Evolutionary conservation across 139 green algal species (phyloP).

Genomic region (Tetradesmus lagerheimii): DNA sequence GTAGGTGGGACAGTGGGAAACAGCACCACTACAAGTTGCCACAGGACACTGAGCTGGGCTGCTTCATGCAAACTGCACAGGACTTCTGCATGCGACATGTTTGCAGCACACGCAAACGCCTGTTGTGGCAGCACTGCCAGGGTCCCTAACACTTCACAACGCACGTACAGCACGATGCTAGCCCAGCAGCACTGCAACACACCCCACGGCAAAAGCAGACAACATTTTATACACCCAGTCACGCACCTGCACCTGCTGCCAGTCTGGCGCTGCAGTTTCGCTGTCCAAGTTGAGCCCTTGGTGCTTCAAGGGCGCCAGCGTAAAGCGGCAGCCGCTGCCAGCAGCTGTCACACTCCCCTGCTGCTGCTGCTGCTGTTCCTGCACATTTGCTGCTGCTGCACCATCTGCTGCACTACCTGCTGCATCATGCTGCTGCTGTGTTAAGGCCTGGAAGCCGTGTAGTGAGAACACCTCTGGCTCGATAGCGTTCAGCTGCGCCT

Average conservation of each 20-base stretch:
- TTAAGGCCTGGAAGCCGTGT: slow-evolving; percentile 25
- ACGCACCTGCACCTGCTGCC: background rate
- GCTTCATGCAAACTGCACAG: no score
- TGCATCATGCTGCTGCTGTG: background rate
- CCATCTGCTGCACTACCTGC: slow-evolving; percentile 7
- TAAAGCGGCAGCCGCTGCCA: slow-evolving; percentile 3
- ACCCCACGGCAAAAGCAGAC: background rate
- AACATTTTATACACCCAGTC: background rate
- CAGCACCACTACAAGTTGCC: background rate
- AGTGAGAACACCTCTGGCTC: slow-evolving; percentile 79
- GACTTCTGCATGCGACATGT: no score
- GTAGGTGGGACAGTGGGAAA: background rate
- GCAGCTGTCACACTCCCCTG: background rate
- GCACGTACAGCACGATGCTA: no score
- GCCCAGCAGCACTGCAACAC: no score
- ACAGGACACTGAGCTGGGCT: no score
- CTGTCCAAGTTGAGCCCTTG: slow-evolving; percentile 9
- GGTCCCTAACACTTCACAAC: no score
- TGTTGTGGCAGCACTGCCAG: no score
- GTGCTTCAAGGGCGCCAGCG: slow-evolving; percentile 30
- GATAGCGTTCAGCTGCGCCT: slow-evolving; percentile 82
- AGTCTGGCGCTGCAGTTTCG: background rate
- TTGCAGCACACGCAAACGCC: no score
- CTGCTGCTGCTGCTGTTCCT: background rate
- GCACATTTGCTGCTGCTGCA: background rate